Percentiles rank a stretch among this genome's conserved stretches.
Evolutionary conservation across 371 early-diverging fungal species (phyloP).

Genomic region (Syncephalastrum sp.): DNA sequence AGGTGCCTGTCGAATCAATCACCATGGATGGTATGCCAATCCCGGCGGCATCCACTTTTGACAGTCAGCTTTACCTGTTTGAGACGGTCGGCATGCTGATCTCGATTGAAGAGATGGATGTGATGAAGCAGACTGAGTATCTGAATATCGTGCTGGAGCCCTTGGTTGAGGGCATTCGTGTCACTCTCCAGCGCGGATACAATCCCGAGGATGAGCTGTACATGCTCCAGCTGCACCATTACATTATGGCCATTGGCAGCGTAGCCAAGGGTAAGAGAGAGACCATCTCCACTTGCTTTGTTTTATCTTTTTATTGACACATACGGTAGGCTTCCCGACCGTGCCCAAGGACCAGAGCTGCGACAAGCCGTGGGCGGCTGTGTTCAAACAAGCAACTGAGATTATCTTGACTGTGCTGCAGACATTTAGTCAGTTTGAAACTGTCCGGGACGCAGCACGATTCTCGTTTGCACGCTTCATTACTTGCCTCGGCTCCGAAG

Average conservation of each 20-base stretch:
- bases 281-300: not conserved
- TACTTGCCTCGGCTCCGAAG: conserved; percentile 80
- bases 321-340: conserved; percentile 74
- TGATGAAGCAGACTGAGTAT: conserved; percentile 73
- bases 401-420: conserved; percentile 77
- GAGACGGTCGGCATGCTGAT: conserved; percentile 91
- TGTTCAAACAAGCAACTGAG: conserved; percentile 83
- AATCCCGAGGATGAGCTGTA: conserved; percentile 66
- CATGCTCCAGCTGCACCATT: conserved; percentile 77
- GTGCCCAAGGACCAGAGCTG: conserved; percentile 42
- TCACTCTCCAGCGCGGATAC: conserved; percentile 49
- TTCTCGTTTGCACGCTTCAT: conserved; percentile 87
- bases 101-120: conserved; percentile 69
- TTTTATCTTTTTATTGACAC: not conserved
- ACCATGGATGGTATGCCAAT: conserved; percentile 52
- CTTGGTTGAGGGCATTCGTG: conserved; percentile 73
- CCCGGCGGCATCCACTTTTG: conserved; percentile 61
- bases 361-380: conserved; percentile 57
- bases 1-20: conserved; percentile 49
- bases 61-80: conserved; percentile 87
- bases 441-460: conserved; percentile 84
- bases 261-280: conserved; percentile 69
- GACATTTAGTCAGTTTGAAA: conserved; percentile 59
- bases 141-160: conserved; percentile 77
- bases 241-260: conserved; percentile 85